Conservation (phyloP, 768 basidiomycete genomes). For the Tulasnella sp. region DNA sequence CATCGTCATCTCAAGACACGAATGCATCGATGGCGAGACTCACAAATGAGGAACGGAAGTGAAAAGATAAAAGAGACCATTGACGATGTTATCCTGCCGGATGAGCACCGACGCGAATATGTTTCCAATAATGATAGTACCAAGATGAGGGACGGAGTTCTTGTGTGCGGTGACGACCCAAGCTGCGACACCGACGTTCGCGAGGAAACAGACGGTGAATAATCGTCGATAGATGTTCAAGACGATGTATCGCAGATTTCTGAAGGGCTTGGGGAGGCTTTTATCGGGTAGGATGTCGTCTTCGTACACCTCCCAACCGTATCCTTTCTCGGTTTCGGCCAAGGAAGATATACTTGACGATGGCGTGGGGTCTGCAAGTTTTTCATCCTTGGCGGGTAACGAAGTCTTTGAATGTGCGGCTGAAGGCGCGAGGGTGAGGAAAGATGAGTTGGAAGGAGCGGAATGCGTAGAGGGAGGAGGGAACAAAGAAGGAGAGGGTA, state of each 20-base stretch:
- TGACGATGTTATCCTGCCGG: constrained; percentile 15
- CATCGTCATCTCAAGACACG: not conserved
- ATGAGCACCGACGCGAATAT: constrained; percentile 11
- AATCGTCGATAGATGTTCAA: constrained; percentile 45
- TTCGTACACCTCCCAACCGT: constrained; percentile 39
- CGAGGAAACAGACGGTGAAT: constrained; percentile 40
- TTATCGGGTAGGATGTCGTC: constrained; percentile 41
- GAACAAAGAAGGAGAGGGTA: no score
- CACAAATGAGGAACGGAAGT: constrained; percentile 10
- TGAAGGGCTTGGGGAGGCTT: constrained; percentile 16
- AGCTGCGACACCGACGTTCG: constrained; percentile 40
- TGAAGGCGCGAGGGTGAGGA: no score
- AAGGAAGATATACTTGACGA: no score
- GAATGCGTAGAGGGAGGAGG: no score
- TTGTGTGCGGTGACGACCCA: not conserved
- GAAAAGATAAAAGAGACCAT: constrained; percentile 5
- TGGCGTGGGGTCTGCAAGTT: no score
- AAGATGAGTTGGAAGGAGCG: no score
- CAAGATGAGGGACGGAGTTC: not conserved
- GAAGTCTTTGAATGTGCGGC: no score
- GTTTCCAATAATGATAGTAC: constrained; percentile 9
- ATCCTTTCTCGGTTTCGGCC: constrained; percentile 5
- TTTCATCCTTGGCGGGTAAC: no score
- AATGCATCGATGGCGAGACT: not conserved
- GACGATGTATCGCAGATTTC: constrained; percentile 41